Base-by-base conservation (phyloP, 1,284 basidiomycete species). In the Dichomitus squalens region DNA sequence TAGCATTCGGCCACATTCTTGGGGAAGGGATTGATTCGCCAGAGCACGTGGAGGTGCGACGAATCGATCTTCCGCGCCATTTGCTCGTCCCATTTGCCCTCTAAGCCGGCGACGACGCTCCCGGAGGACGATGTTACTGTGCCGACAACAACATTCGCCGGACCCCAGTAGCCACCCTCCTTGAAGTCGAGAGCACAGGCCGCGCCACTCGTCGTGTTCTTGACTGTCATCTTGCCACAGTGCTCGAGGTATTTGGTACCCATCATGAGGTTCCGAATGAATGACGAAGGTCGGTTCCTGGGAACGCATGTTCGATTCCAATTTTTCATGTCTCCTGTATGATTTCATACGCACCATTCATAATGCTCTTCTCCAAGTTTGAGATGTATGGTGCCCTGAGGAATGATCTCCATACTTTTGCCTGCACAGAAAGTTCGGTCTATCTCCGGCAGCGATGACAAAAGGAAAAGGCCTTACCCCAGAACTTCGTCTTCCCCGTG, bases 231-330 rank as follows among this genome's bases (percentile, higher is more conserved):
- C 71, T 87, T 82, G 60, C 93, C 86, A 58, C 83, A 78, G 71
- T 93, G 87, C 72, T 95, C 93, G 35, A 96, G 80, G 71, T 95
- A 96, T 68, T 95, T 95, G 18, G 90, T 90, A 21, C 93, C 93
- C 72, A 93, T 87, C 84, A 95, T 87, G 56, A 96, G 77, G 72
- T 95, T 95, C 59, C 93, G 79, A 79, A 95, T 87, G 72, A 94
- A 95, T 1, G 90, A 92, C 1, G 91, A 93, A 0, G 93, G 93
- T 60, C 90, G 90, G 49, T 83, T 87, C 92, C 90, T 93, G 39
- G 25, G 39, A 20, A 8, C 29, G 20, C 21, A 27, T 35, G 12
- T 18, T n/a, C n/a, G 16, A 25, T 14, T 41, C 50, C 39, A 12
- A 21, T 20, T 8, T 29, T n/a, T 27, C 4, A 20, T 25, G 25